Conservation (phyloP, 1,284 basidiomycete genomes). For the Caloboletus firmus region DNA sequence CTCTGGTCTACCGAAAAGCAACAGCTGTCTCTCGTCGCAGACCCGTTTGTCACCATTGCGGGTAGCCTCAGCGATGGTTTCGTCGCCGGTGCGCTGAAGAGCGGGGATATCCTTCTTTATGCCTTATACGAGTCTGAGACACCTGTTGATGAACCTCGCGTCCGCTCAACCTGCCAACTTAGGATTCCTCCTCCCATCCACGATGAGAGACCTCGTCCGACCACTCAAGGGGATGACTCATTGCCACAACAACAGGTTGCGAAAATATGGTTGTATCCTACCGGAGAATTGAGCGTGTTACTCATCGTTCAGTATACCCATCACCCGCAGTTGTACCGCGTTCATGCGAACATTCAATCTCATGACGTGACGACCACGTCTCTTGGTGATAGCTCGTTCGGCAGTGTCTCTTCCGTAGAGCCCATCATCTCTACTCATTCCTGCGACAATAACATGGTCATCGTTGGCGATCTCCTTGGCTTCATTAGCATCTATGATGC, state of each 20-base stretch:
- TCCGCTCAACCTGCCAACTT: slow-evolving; percentile 20
- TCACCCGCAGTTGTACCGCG: slow-evolving; percentile 49
- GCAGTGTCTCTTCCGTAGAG: slow-evolving; percentile 45
- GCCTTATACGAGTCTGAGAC: slow-evolving; percentile 34
- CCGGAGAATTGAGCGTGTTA: slow-evolving; percentile 14
- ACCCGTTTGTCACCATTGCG: slow-evolving; percentile 51
- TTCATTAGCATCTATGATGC: slow-evolving; percentile 56
- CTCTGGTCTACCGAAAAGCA: slow-evolving; percentile 60
- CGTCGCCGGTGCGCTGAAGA: slow-evolving; percentile 50
- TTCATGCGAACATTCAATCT: slow-evolving; percentile 37
- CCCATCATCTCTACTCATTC: slow-evolving; percentile 45
- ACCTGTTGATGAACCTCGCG: slow-evolving; percentile 12
- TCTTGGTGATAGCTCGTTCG: slow-evolving; percentile 55
- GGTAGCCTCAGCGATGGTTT: slow-evolving; percentile 45
- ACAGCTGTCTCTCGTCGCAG: slow-evolving; percentile 37
- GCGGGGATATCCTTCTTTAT: slow-evolving; percentile 60
- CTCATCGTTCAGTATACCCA: slow-evolving; percentile 47
- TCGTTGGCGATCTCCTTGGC: slow-evolving; percentile 61
- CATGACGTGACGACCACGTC: slow-evolving; percentile 38
- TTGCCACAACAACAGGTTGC: slow-evolving; percentile 12
- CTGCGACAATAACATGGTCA: slow-evolving; percentile 47
- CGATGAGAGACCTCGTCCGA: slow-evolving; percentile 20
- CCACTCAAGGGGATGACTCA: neutral
- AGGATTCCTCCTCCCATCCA: slow-evolving; percentile 32
- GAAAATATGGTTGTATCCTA: slow-evolving; percentile 19